Percentiles rank a stretch among this genome's conserved stretches.
These are phyloP conservation scores for Candida pseudofarinosa DNA, from an alignment of 805 yeast genomes.

Conservation along the genomic window DNA sequence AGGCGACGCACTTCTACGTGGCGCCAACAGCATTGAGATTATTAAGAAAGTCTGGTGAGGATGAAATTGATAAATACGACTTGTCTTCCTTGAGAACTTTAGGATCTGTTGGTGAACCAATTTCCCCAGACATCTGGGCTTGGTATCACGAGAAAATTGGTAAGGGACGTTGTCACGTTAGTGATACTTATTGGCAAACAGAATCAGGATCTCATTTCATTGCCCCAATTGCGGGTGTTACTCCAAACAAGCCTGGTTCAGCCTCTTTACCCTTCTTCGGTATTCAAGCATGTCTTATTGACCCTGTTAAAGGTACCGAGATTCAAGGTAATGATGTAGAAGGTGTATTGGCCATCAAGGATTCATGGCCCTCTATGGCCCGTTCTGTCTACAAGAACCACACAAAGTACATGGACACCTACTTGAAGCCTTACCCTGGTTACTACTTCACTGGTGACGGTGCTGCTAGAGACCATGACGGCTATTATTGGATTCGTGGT, in stretches of 20 bases:
- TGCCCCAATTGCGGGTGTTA: slow-evolving; percentile 69
- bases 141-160: slow-evolving; percentile 78
- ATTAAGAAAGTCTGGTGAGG: slow-evolving; percentile 70
- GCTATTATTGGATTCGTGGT: slow-evolving; percentile 81
- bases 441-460: slow-evolving; percentile 87
- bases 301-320: slow-evolving; percentile 71
- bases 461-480: slow-evolving; percentile 81
- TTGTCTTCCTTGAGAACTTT: slow-evolving; percentile 61
- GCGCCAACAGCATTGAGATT: slow-evolving; percentile 83
- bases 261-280: slow-evolving; percentile 86
- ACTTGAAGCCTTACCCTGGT: slow-evolving; percentile 76
- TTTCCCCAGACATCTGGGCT: slow-evolving; percentile 83
- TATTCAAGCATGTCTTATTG: slow-evolving; percentile 66
- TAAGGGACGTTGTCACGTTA: slow-evolving; percentile 62
- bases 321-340: slow-evolving; percentile 66
- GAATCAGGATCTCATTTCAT: slow-evolving; percentile 81
- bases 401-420: slow-evolving; percentile 73
- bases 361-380: slow-evolving; percentile 84
- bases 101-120: slow-evolving; percentile 86
- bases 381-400: slow-evolving; percentile 79
- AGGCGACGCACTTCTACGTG: slow-evolving; percentile 75
- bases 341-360: slow-evolving; percentile 72
- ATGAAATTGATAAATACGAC: slow-evolving; percentile 56
- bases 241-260: slow-evolving; percentile 82
- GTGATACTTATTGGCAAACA: slow-evolving; percentile 89